Evolutionary conservation across 768 basidiomycete species (phyloP).

Genomic region (Lactarius sp.): DNA sequence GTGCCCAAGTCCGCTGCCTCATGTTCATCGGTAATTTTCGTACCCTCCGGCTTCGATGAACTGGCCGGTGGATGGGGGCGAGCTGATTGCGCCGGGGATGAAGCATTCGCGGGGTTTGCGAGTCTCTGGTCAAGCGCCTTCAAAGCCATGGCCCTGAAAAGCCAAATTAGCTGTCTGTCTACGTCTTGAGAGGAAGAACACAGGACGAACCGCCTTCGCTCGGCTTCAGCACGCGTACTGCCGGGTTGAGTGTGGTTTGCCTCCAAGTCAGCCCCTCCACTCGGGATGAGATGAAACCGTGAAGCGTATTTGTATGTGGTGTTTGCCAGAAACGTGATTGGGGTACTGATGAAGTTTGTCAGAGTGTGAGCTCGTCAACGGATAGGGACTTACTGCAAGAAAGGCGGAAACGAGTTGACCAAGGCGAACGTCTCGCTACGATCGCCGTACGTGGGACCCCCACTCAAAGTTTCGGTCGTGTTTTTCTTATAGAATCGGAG

Average conservation of each 20-base stretch:
- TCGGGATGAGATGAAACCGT: constrained; percentile 71
- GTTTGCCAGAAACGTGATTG: constrained; percentile 63
- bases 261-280: constrained; percentile 60
- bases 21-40: constrained; percentile 15
- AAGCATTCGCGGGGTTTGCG: constrained; percentile 44
- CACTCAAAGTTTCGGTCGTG: constrained; percentile 54
- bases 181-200: not conserved
- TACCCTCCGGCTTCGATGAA: constrained; percentile 16
- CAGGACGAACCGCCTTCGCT: constrained; percentile 73
- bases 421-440: constrained; percentile 95
- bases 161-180: not conserved
- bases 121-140: constrained; percentile 94
- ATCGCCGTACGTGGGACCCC: constrained; percentile 78
- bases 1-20: constrained; percentile 18
- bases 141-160: constrained; percentile 80
- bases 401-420: constrained; percentile 94
- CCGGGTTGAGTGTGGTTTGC: constrained; percentile 72
- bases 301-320: constrained; percentile 61
- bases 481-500: constrained; percentile 96
- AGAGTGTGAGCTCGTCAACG: not conserved
- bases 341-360: constrained; percentile 45
- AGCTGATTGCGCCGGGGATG: constrained; percentile 18
- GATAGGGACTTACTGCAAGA: constrained; percentile 64
- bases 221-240: constrained; percentile 91
- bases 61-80: constrained; percentile 9